Base-by-base conservation (phyloP, 169 alveolate genomes). In the Fabrea salina region DNA sequence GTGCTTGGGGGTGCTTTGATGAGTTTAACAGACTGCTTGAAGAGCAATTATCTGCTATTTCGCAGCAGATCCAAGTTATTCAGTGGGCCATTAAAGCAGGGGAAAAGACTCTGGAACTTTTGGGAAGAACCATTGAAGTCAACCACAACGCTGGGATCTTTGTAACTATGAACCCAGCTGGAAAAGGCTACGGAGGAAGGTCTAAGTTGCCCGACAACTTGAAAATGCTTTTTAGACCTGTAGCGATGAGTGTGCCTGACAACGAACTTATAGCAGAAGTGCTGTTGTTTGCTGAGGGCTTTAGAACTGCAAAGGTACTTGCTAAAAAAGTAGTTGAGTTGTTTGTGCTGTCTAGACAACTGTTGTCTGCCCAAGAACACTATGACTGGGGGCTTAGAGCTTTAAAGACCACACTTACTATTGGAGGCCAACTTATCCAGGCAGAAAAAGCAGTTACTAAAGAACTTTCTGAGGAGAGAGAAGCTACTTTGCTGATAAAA, bases 321-420 rank as follows among this genome's bases (percentile, higher is more conserved):
- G 84, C 96, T n/a, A 85, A 92, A 68, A 94, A 92, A 86, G 85
- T 93, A 8, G 96, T 95, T n/a, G 88, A 97, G 5, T 75, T 96
- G 37, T 96, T 94, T 80, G 85, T 92, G 43, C 90, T 96, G 13
- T 89, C 96, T 58, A 91, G 91, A 79, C 93, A 96, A 75, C 90
- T 95, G 6, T 86, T 96, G 44, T 90, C 97, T 16, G 84, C 94
- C 35, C 94, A 96, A 86, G 89, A 93, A 77, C 98, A 96, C 86
- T 96, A 96, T 86, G 98, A 96, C 86, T 96, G 98, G 98, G 98
- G 98, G 27, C 91, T 96, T 6, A 91, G 98, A 77, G 97, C 98
- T 39, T 82, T 96, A 35, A 96, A 96, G 87, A 95, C 98, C 0
- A 93, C 95, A 37, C 82, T 94, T 51, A 94, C 97, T 4, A 94